Evolutionary conservation across 352 stramenopile genomes (phyloP).

Genomic region (Globisporangium apiculatum): DNA sequence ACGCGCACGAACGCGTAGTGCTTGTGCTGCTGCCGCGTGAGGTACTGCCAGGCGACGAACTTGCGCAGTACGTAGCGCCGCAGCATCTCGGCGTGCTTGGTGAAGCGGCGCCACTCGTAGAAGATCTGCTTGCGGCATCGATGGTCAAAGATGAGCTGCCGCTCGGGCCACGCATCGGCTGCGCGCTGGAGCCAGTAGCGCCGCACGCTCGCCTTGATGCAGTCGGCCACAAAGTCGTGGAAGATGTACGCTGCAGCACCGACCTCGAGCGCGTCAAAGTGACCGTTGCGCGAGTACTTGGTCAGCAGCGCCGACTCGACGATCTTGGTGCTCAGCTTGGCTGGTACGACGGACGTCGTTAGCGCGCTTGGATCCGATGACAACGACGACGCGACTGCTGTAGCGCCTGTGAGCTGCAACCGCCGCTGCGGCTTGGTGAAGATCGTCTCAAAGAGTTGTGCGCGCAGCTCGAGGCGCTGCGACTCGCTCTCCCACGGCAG

Average conservation of each 20-base stretch:
- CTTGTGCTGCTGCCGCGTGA: constrained; percentile 35
- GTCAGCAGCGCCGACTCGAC: constrained; percentile 59
- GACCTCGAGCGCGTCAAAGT: constrained; percentile 61
- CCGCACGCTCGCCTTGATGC: constrained; percentile 37
- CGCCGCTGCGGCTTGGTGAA: constrained; percentile 48
- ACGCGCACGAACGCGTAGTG: constrained; percentile 51
- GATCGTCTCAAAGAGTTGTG: constrained; percentile 50
- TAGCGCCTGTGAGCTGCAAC: constrained; percentile 11
- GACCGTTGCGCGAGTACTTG: constrained; percentile 74
- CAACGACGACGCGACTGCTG: constrained; percentile 7
- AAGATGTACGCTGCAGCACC: constrained; percentile 38
- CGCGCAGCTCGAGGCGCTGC: constrained; percentile 40
- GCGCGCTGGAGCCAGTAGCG: constrained; percentile 30
- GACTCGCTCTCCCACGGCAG: constrained; percentile 50
- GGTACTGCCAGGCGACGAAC: constrained; percentile 59
- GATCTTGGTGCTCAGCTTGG: constrained; percentile 37
- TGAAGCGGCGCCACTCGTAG: constrained; percentile 38
- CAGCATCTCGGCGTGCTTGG: constrained; percentile 26
- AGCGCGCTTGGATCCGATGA: not conserved
- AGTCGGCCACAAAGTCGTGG: constrained; percentile 44
- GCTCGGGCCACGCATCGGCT: constrained; percentile 47
- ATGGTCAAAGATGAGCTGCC: constrained; percentile 53
- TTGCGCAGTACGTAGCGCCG: constrained; percentile 41
- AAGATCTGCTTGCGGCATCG: constrained; percentile 51
- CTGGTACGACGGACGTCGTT: constrained; percentile 13